Evolutionary conservation across 768 basidiomycete genomes (phyloP).

Genomic region (Mrakia gelida): DNA sequence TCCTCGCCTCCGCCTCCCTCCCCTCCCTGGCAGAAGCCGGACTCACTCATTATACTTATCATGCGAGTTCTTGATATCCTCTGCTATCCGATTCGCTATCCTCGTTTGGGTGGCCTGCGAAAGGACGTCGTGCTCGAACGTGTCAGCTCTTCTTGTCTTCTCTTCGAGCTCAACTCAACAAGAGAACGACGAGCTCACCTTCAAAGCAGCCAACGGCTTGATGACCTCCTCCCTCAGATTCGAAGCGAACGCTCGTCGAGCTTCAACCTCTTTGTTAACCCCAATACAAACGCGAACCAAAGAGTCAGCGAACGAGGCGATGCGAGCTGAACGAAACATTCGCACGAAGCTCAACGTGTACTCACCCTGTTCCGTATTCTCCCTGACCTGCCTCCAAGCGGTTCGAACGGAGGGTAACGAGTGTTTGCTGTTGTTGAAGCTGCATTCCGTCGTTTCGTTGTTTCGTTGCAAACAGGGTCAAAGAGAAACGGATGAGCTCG

Average conservation of each 20-base stretch:
- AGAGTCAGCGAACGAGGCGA: neutral
- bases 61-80: conserved; percentile 21
- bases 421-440: conserved; percentile 19
- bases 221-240: conserved; percentile 23
- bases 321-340: neutral
- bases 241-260: conserved; percentile 19
- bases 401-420: conserved; percentile 15
- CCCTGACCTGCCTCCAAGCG: conserved; percentile 27
- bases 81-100: conserved; percentile 22
- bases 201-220: conserved; percentile 17
- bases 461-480: neutral
- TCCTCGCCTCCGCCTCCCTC: no score
- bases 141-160: no score
- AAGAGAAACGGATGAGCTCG: neutral
- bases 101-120: conserved; percentile 25
- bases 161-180: no score
- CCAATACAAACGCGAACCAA: neutral
- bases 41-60: conserved; percentile 17
- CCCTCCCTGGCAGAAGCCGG: neutral
- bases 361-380: conserved; percentile 28
- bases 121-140: neutral
- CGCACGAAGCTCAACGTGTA: neutral
- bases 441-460: no score
- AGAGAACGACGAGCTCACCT: conserved; percentile 25
- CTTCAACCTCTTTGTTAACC: conserved; percentile 26